Percentiles rank a stretch among this genome's conserved stretches.
These are phyloP conservation scores for Flaveria trinervia DNA, from an alignment of 129 eudicot genomes.

Conservation along the genomic window DNA sequence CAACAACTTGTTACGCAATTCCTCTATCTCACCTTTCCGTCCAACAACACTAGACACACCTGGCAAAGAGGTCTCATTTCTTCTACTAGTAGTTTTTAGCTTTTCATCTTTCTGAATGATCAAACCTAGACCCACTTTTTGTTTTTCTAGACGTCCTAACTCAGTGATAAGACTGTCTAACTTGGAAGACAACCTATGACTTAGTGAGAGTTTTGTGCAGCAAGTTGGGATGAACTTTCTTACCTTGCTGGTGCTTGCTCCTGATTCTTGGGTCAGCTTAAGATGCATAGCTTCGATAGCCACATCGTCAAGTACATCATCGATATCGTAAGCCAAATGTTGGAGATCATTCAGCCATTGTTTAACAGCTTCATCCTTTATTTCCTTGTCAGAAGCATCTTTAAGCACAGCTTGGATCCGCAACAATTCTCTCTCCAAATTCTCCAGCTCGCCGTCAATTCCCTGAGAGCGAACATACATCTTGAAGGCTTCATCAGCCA, in stretches of 20 bases:
- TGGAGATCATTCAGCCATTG: background rate
- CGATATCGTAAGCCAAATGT: slow-evolving; percentile 11
- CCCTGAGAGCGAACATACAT: slow-evolving; percentile 24
- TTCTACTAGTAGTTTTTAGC: background rate
- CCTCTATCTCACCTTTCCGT: slow-evolving; percentile 31
- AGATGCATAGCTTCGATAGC: background rate
- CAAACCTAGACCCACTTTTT: slow-evolving; percentile 13
- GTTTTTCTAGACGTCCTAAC: slow-evolving; percentile 23
- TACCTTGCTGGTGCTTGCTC: background rate
- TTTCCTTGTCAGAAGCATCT: slow-evolving; percentile 51
- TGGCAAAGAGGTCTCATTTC: slow-evolving; percentile 31
- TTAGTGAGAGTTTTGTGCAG: background rate
- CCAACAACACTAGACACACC: slow-evolving; percentile 33
- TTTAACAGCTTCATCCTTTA: slow-evolving; percentile 1
- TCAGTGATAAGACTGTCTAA: slow-evolving; percentile 8
- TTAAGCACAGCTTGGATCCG: slow-evolving; percentile 37
- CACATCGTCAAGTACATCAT: background rate
- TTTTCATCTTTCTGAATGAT: background rate
- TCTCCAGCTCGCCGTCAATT: slow-evolving; percentile 13
- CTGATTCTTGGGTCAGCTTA: background rate
- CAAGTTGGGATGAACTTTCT: background rate
- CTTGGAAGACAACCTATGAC: slow-evolving; percentile 21
- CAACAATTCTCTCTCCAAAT: slow-evolving; percentile 4
- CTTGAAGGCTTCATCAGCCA: slow-evolving; percentile 29
- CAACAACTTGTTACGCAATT: slow-evolving; percentile 4